Evolutionary conservation across 176 grass and related monocot genomes (phyloP).

Genomic region (Paspalum notatum): DNA sequence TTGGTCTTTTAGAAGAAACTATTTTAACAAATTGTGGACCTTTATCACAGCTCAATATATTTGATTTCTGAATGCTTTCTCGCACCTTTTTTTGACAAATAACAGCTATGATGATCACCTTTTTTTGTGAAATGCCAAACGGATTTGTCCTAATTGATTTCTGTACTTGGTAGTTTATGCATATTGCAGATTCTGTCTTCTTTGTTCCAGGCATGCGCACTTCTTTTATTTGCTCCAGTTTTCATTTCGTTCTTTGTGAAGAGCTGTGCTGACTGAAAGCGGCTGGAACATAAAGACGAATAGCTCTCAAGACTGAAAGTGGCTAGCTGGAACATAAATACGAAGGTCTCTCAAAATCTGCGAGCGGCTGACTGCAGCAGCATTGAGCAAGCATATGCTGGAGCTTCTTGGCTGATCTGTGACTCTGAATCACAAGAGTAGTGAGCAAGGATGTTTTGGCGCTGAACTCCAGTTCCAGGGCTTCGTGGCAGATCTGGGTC

Average conservation of each 20-base stretch:
- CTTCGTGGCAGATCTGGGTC: conserved; percentile 5
- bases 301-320: too few relatives aligned
- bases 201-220: neutral
- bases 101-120: neutral
- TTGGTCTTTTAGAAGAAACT: neutral
- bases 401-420: too few relatives aligned
- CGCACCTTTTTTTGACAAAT: neutral
- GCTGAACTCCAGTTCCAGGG: conserved; percentile 33
- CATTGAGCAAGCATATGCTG: conserved; percentile 22
- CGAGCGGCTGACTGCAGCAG: neutral
- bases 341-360: conserved; percentile 32
- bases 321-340: neutral
- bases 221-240: neutral
- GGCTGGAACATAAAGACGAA: too few relatives aligned
- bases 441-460: conserved; percentile 22
- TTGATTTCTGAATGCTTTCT: neutral
- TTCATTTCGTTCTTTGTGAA: neutral
- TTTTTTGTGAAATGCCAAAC: neutral
- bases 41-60: neutral
- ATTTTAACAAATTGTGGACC: neutral
- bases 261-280: too few relatives aligned
- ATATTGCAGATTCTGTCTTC: neutral
- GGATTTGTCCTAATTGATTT: neutral
- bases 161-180: neutral
- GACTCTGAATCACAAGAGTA: too few relatives aligned